phyloP scores from a whole-genome alignment of 2,329 filamentous ascomycete genomes.

The Paecilomyces formosus region DNA sequence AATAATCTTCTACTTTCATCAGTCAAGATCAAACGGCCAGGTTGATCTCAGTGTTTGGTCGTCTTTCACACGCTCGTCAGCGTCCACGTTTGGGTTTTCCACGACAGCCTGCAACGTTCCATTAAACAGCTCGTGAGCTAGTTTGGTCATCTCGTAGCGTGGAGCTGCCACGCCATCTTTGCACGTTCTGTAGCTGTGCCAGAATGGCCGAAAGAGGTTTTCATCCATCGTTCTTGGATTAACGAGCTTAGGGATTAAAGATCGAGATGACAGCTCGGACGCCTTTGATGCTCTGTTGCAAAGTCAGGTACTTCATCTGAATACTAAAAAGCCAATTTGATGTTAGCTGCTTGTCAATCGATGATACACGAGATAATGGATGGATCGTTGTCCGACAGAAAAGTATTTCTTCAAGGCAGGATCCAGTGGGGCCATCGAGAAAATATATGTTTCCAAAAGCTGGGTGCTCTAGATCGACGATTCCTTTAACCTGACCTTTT shows the following conservation, averaged over 20 bases:
- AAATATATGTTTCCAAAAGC: slow-evolving; percentile 23
- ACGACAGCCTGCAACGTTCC: slow-evolving; percentile 24
- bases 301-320: slow-evolving; percentile 21
- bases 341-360: slow-evolving; percentile 25
- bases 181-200: slow-evolving; percentile 23
- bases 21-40: slow-evolving; percentile 26
- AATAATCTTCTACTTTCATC: not conserved
- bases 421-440: slow-evolving; percentile 1
- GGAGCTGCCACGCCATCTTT: slow-evolving; percentile 17
- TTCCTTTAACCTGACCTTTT: slow-evolving; percentile 18
- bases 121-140: slow-evolving; percentile 22
- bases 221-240: slow-evolving; percentile 18
- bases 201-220: slow-evolving; percentile 22
- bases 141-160: slow-evolving; percentile 21
- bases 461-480: slow-evolving; percentile 18
- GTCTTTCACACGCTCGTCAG: slow-evolving; percentile 26
- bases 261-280: slow-evolving; percentile 19
- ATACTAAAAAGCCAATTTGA: slow-evolving; percentile 25
- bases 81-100: slow-evolving; percentile 17
- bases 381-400: slow-evolving; percentile 21
- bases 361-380: slow-evolving; percentile 22
- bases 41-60: slow-evolving; percentile 25
- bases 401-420: slow-evolving; percentile 21
- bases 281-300: slow-evolving; percentile 13
- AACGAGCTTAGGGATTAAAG: slow-evolving; percentile 15